These are phyloP conservation scores for Aeminium ludgeri DNA, from an alignment of 495 filamentous ascomycete species.

Conservation along the genomic window DNA sequence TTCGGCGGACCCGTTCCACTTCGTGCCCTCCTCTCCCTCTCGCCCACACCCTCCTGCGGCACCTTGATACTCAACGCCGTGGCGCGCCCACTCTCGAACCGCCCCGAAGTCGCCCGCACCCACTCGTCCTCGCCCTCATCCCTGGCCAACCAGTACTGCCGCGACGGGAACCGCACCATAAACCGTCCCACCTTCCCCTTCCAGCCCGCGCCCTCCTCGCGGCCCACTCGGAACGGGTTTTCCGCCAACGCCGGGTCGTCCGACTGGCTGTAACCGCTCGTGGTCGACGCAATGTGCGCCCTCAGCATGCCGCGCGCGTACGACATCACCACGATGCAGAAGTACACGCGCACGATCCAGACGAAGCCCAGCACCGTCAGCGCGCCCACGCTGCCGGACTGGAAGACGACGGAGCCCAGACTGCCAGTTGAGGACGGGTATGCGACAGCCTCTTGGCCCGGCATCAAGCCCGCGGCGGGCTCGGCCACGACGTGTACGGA, in stretches of 20 bases:
- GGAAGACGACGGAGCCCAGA: slow-evolving; percentile 36
- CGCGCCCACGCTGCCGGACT: slow-evolving; percentile 56
- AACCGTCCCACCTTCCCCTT: slow-evolving; percentile 52
- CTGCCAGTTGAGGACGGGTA: slow-evolving; percentile 24
- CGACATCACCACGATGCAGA: slow-evolving; percentile 60
- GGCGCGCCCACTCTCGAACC: slow-evolving; percentile 29
- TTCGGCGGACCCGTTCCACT: slow-evolving; percentile 49
- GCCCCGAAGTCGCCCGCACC: slow-evolving; percentile 39
- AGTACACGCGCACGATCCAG: slow-evolving; percentile 59
- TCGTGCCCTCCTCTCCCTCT: slow-evolving; percentile 49
- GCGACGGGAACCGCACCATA: slow-evolving; percentile 49
- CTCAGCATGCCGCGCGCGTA: slow-evolving; percentile 60
- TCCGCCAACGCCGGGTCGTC: slow-evolving; percentile 36
- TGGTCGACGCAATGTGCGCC: slow-evolving; percentile 26
- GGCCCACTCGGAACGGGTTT: slow-evolving; percentile 53
- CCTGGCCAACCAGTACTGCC: slow-evolving; percentile 57
- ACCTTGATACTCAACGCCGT: slow-evolving; percentile 10
- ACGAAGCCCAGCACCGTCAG: slow-evolving; percentile 55
- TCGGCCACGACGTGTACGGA: slow-evolving; percentile 33
- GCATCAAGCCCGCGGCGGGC: slow-evolving; percentile 25
- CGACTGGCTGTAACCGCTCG: slow-evolving; percentile 19
- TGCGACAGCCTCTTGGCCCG: slow-evolving; percentile 35
- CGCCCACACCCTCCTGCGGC: slow-evolving; percentile 33
- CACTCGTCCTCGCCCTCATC: slow-evolving; percentile 34
- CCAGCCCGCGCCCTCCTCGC: slow-evolving; percentile 58